These are phyloP conservation scores for Rubia tinctorum DNA, from an alignment of 305 asterid species.

Conservation along the genomic window DNA sequence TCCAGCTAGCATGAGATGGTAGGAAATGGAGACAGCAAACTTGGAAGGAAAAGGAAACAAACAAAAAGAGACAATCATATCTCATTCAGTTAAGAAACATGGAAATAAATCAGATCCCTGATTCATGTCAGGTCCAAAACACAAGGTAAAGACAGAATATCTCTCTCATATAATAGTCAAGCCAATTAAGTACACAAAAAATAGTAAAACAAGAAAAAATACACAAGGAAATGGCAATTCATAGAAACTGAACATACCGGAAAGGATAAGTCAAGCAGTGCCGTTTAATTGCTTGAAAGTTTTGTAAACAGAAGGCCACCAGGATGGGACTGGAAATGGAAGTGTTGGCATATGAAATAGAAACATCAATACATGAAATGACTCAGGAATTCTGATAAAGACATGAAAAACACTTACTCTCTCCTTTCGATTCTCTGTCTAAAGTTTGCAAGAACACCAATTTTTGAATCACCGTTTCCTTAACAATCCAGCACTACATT, in stretches of 20 bases:
- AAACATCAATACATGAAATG: not conserved
- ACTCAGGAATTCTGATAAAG: not conserved
- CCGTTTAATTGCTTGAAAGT: slow-evolving; percentile 76
- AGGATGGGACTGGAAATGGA: slow-evolving; percentile 53
- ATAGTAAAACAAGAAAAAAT: not conserved
- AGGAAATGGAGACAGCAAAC: not conserved
- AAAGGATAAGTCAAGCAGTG: slow-evolving; percentile 70
- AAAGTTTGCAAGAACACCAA: slow-evolving; percentile 66
- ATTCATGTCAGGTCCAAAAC: not conserved
- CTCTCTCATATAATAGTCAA: not conserved
- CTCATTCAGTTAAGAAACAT: not conserved
- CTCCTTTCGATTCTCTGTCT: slow-evolving; percentile 79
- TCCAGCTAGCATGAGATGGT: not conserved
- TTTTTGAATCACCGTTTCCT: slow-evolving; percentile 81
- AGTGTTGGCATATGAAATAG: not conserved
- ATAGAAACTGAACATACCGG: slow-evolving; percentile 45
- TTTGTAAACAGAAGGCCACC: slow-evolving; percentile 74
- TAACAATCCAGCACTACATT: slow-evolving; percentile 81
- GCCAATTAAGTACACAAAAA: not conserved
- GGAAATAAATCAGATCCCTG: not conserved
- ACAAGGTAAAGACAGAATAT: not conserved
- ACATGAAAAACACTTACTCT: slow-evolving; percentile 48
- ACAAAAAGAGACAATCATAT: not conserved
- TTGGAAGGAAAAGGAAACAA: not conserved
- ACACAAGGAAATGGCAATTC: not conserved